Conservation (phyloP, 495 filamentous ascomycete genomes). For the Cudoniella acicularis region DNA sequence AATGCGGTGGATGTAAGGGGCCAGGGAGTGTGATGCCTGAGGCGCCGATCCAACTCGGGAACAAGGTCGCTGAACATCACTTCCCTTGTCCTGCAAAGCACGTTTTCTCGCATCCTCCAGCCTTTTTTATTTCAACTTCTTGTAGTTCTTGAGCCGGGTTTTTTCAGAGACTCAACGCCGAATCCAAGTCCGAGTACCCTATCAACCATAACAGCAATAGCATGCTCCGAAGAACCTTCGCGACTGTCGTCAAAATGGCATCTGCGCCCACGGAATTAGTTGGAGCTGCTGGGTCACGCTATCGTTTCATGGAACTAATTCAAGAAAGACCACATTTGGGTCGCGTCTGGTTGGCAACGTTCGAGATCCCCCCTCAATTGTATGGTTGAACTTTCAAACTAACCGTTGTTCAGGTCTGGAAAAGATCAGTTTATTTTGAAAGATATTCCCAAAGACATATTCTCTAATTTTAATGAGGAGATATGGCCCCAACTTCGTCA, state of each 20-base stretch:
- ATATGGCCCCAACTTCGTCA: slow-evolving; percentile 36
- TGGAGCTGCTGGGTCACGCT: slow-evolving; percentile 22
- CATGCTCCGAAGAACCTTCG: neutral
- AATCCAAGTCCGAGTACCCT: no score
- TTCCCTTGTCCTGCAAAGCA: no score
- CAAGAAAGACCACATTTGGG: slow-evolving; percentile 28
- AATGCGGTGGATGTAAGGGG: no score
- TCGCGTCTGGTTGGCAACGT: slow-evolving; percentile 31
- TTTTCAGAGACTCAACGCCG: no score
- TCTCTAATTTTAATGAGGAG: slow-evolving; percentile 21
- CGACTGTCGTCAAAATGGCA: slow-evolving; percentile 21
- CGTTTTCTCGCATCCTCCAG: no score
- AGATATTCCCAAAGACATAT: slow-evolving; percentile 28
- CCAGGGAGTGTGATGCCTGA: no score
- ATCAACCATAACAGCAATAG: neutral
- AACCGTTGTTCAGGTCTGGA: slow-evolving; percentile 23
- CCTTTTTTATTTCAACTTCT: no score
- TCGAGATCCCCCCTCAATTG: slow-evolving; percentile 1
- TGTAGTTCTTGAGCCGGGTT: no score
- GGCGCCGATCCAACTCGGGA: no score
- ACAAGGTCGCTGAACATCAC: no score
- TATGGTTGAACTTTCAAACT: neutral
- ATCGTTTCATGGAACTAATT: slow-evolving; percentile 24
- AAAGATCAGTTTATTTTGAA: slow-evolving; percentile 30
- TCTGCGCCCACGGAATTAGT: slow-evolving; percentile 18